These are phyloP conservation scores for Aspergillus sclerotiicarbonarius DNA, from an alignment of 495 filamentous ascomycete species.

Conservation along the genomic window DNA sequence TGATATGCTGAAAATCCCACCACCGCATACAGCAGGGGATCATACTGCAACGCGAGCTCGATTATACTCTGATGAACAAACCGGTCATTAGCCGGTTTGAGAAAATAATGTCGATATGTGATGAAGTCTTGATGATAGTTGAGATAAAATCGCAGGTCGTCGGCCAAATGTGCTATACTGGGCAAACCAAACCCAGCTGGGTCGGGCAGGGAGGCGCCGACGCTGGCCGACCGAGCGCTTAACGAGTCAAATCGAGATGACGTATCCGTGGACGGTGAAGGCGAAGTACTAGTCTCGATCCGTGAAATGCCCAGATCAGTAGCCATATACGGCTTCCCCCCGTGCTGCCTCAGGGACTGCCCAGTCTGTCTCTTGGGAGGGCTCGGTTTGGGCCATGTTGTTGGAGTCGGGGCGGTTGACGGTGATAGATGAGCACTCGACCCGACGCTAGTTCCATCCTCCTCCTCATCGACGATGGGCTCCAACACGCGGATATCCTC, in stretches of 20 bases:
- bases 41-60: constrained; percentile 69
- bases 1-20: constrained; percentile 93
- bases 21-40: constrained; percentile 83
- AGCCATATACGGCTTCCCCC: constrained; percentile 30
- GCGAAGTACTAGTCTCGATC: constrained; percentile 42
- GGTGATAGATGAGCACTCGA: constrained; percentile 29
- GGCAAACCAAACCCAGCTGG: constrained; percentile 11
- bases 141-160: constrained; percentile 75
- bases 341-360: constrained; percentile 42
- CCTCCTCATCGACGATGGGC: constrained; percentile 66
- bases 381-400: constrained; percentile 20
- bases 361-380: constrained; percentile 32
- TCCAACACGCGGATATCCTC: constrained; percentile 53
- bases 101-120: constrained; percentile 75
- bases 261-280: constrained; percentile 46
- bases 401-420: constrained; percentile 18
- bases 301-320: constrained; percentile 34
- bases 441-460: constrained; percentile 33
- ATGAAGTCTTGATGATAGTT: constrained; percentile 73
- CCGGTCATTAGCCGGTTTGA: constrained; percentile 61
- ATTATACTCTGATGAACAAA: constrained; percentile 73
- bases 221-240: constrained; percentile 33
- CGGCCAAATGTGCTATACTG: constrained; percentile 47
- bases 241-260: constrained; percentile 34
- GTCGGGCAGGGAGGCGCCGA: constrained; percentile 31